Percentiles rank a stretch among this genome's conserved stretches.
These are phyloP conservation scores for Geotrichum phurueaensis DNA, from an alignment of 1,139 yeast species.

Conservation along the genomic window DNA sequence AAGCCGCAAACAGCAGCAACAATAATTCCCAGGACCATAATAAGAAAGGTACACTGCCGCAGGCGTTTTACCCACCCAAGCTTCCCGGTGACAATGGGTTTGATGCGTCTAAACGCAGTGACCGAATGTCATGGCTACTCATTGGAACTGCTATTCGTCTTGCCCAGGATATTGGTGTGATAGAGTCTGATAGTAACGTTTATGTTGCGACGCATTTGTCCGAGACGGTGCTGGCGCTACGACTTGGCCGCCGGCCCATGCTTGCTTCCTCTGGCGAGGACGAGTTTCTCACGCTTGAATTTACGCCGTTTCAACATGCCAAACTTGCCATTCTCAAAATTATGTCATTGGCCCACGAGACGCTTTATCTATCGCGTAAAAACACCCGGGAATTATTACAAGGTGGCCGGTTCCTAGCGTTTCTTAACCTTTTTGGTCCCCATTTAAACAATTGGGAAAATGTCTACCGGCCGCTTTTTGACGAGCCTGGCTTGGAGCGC, in stretches of 20 bases:
- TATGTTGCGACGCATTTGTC: slow-evolving; percentile 80
- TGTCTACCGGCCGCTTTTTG: slow-evolving; percentile 52
- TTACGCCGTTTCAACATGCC: slow-evolving; percentile 66
- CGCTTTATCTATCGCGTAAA: slow-evolving; percentile 52
- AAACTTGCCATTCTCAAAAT: slow-evolving; percentile 73
- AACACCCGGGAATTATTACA: slow-evolving; percentile 34
- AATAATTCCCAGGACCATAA: slow-evolving; percentile 2
- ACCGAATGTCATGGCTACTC: slow-evolving; percentile 90
- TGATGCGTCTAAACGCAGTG: slow-evolving; percentile 80
- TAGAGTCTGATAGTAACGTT: slow-evolving; percentile 66
- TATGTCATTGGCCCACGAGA: slow-evolving; percentile 76
- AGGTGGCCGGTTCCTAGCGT: slow-evolving; percentile 60
- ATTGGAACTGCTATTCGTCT: slow-evolving; percentile 81
- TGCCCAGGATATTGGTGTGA: slow-evolving; percentile 81
- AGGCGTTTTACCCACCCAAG: slow-evolving; percentile 14
- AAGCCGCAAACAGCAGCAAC: background rate
- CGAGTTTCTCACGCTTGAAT: slow-evolving; percentile 37
- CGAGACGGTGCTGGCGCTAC: slow-evolving; percentile 49
- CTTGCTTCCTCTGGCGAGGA: slow-evolving; percentile 32
- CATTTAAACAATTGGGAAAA: slow-evolving; percentile 72
- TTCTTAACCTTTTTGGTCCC: slow-evolving; percentile 68
- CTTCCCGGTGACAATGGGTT: slow-evolving; percentile 54
- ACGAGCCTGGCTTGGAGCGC: slow-evolving; percentile 51
- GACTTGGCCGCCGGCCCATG: slow-evolving; percentile 37
- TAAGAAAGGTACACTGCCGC: slow-evolving; percentile 5